Base-by-base conservation (phyloP, 2,329 filamentous ascomycete species). In the Trichoderma sp. region DNA sequence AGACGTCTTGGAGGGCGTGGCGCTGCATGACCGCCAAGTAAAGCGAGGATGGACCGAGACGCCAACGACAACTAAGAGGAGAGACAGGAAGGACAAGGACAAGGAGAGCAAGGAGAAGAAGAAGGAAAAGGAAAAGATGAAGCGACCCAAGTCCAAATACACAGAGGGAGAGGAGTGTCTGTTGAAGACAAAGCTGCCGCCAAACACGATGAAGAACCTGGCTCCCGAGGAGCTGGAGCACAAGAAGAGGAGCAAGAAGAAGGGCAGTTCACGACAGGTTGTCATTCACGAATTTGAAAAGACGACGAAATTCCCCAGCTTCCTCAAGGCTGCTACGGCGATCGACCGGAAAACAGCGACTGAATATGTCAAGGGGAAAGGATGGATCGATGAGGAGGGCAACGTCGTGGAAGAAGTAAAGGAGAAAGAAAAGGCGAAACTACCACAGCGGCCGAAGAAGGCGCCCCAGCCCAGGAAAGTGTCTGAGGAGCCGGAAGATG, bases 211-310 rank as follows among this genome's bases (percentile, higher is more conserved):
- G 66, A 82, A 83, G 57, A 84, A 85, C 68, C 74, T 82, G 14
- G 76, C 79, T 2, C 82, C 84, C 34, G 82, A 82, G 3, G 81
- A 84, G n/a, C 47, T 72, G 30, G 43, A 83, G n/a, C 86, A 86
- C 75, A 90, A 88, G 75, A 90, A 89, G 76, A 90, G 88, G 75
- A 90, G 89, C 75, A 86, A 86, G 79, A 88, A 89, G 76, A 86
- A 86, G 60, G 86, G 80, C 70, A 79, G 77, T 67, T 73, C 76
- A 14, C 80, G 84, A 15, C 89, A 92, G 72, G 86, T 91, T 1
- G 84, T 93, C 4, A 87, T 98, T 3, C 95, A 98, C 81, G 96
- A 99, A 79, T 98, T 98, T 79, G 89, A 92, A 76, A 94, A 94
- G 79, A 94, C 92, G 8, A 90, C 89, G 47, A 95, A 94, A 77